Evolutionary conservation across 116 monocot genomes (phyloP), one percentile per base, ranked within the genome.

Genomic region (Phalaenopsis hybrid): DNA sequence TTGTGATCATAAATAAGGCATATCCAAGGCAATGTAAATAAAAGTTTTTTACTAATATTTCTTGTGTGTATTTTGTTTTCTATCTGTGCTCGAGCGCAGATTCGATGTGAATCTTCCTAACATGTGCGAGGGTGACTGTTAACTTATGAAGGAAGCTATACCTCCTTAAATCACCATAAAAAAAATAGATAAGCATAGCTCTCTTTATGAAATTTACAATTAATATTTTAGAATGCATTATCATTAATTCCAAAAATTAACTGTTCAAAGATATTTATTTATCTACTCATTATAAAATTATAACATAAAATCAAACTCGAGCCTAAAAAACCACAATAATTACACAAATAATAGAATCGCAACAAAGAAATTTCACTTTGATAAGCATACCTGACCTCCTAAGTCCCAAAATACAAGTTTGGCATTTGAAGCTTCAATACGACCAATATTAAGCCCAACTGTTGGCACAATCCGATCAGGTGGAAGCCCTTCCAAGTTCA

Each of bases 361-460:
- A 13, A 70, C 3, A 70, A 70, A 70, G 34, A 31, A 75, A 75
- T 10, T 45, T 43, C 4, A 75, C 45, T 45, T 45, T 3, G 17
- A 21, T 8, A 83, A 82, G 69, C 86, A 89, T 82, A 96, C 94
- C 94, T 96, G 96, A 77, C 96, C 96, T 84, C 96, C 96, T 77
- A 94, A 85, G 85, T 97, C 94, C 94, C 97, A 97, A 86, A 94
- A 92, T 44, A 97, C 92, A 90, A 97, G 89, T 52, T 97, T 97
- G 65, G 92, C 85, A 82, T 92, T 91, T 77, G 91, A 82, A 63
- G 83, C 91, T 87, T 97, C 97, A 86, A 94, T 81, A 49, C 97
- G 89, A 57, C 94, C 97, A 82, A 97, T 97, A 61, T 97, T 97
- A 63, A 97, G 91, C 44, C 97, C 97, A 84, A 97, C 97, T 81